phyloP scores from a whole-genome alignment of 1,284 basidiomycete genomes.

The Schizopora paradoxa region DNA sequence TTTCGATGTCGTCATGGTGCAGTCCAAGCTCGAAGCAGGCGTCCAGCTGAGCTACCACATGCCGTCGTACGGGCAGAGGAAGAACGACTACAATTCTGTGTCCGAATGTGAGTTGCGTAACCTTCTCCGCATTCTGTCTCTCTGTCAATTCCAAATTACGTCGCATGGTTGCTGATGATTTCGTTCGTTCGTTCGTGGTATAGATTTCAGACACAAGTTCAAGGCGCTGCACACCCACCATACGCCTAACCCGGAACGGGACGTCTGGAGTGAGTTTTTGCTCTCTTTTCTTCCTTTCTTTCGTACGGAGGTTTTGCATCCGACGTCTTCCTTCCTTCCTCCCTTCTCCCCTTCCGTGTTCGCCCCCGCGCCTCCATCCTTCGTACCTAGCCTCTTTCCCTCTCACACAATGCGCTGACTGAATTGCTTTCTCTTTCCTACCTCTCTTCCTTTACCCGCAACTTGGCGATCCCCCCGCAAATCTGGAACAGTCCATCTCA shows the following conservation, averaged over 20 bases:
- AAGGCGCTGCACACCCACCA: constrained; percentile 57
- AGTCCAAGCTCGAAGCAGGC: constrained; percentile 67
- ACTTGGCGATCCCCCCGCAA: no score
- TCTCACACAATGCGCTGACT: neutral
- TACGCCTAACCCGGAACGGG: constrained; percentile 63
- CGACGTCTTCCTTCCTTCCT: neutral
- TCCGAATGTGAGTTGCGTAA: constrained; percentile 52
- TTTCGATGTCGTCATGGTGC: neutral
- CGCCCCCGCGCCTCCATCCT: no score
- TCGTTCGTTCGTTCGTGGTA: constrained; percentile 14
- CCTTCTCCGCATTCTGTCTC: constrained; percentile 5
- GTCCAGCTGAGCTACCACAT: constrained; percentile 65
- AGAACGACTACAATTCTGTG: constrained; percentile 70
- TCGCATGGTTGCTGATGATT: no score
- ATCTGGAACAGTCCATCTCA: constrained; percentile 79
- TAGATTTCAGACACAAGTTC: constrained; percentile 73
- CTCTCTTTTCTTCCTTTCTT: constrained; percentile 2
- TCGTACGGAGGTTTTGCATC: constrained; percentile 4
- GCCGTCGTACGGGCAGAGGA: constrained; percentile 58
- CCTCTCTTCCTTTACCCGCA: no score
- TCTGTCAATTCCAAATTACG: no score
- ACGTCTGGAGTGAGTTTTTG: constrained; percentile 58
- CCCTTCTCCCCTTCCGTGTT: constrained; percentile 15
- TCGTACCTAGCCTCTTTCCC: neutral
- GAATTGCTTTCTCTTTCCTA: no score